These are phyloP conservation scores for Tolypocladium nubicola DNA, from an alignment of 2,329 filamentous ascomycete species.

Conservation along the genomic window DNA sequence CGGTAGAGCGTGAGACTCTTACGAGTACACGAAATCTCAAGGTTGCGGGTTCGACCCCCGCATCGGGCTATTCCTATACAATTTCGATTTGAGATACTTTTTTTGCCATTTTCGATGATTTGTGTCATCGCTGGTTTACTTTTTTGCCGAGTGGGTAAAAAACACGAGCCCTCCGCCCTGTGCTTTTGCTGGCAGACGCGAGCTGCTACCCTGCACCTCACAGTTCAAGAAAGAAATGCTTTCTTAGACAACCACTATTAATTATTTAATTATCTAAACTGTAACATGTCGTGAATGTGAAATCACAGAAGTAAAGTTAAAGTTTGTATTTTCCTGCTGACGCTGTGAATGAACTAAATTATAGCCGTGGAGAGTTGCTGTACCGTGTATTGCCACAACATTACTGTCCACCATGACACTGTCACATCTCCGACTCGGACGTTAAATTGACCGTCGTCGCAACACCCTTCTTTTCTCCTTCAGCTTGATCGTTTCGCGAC, in stretches of 20 bases:
- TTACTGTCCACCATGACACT: background rate
- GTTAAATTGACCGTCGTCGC: background rate
- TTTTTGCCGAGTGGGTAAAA: too few species aligned
- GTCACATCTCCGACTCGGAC: background rate
- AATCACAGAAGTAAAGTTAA: too few species aligned
- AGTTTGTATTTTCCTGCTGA: too few species aligned
- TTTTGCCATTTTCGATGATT: background rate
- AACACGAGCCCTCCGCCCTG: too few species aligned
- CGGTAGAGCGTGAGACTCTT: conserved; percentile 63
- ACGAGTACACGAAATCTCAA: conserved; percentile 28
- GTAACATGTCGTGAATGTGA: too few species aligned
- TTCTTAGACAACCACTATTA: too few species aligned
- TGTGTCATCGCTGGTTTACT: background rate
- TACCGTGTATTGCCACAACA: too few species aligned
- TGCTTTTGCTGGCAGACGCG: too few species aligned
- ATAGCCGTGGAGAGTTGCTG: background rate
- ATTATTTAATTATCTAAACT: too few species aligned
- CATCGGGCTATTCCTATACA: conserved; percentile 27
- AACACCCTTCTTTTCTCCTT: background rate
- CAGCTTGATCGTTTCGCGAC: background rate
- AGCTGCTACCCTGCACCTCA: too few species aligned
- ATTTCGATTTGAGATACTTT: background rate
- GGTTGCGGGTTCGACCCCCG: conserved; percentile 43
- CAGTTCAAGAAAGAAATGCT: too few species aligned
- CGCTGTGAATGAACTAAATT: too few species aligned